Percentiles rank a stretch among this genome's conserved stretches.
Conservation (phyloP, 441 rosid genomes). For the Biscutella laevigata region DNA sequence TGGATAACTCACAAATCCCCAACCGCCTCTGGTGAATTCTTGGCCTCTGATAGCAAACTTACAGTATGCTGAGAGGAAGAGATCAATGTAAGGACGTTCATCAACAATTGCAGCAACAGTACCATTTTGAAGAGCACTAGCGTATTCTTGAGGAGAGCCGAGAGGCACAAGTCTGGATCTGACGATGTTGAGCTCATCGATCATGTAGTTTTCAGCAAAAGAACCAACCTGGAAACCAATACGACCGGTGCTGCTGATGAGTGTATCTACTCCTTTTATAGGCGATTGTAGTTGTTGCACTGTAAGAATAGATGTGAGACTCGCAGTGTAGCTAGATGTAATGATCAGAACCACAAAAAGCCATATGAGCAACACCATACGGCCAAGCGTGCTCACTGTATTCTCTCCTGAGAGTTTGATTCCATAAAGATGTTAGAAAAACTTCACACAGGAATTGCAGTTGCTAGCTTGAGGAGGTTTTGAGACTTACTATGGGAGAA, state of each 20-base stretch:
- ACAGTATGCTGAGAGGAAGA: conserved; percentile 66
- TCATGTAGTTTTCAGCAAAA: conserved; percentile 60
- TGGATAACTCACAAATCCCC: conserved; percentile 95
- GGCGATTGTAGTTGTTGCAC: conserved; percentile 83
- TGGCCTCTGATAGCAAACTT: conserved; percentile 67
- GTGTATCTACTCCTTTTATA: conserved; percentile 71
- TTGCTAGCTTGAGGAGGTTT: no score
- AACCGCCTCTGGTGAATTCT: conserved; percentile 73
- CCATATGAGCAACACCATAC: conserved; percentile 76
- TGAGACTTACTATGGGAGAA: conserved; percentile 71
- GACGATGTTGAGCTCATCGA: conserved; percentile 53
- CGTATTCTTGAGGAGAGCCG: conserved; percentile 71
- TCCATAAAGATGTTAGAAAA: conserved; percentile 10
- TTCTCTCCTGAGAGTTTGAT: conserved; percentile 57
- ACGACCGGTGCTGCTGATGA: conserved; percentile 40
- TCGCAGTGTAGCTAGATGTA: conserved; percentile 96
- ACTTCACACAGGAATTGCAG: background rate
- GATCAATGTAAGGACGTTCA: conserved; percentile 65
- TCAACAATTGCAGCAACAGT: conserved; percentile 82
- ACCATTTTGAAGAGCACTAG: conserved; percentile 47
- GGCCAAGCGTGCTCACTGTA: conserved; percentile 71
- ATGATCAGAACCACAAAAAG: conserved; percentile 82
- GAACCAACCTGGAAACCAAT: conserved; percentile 86
- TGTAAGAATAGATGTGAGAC: conserved; percentile 87
- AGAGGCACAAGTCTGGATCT: conserved; percentile 72